These are phyloP conservation scores for Pelargonium cotyledonis DNA, from an alignment of 441 rosid genomes.

Conservation along the genomic window DNA sequence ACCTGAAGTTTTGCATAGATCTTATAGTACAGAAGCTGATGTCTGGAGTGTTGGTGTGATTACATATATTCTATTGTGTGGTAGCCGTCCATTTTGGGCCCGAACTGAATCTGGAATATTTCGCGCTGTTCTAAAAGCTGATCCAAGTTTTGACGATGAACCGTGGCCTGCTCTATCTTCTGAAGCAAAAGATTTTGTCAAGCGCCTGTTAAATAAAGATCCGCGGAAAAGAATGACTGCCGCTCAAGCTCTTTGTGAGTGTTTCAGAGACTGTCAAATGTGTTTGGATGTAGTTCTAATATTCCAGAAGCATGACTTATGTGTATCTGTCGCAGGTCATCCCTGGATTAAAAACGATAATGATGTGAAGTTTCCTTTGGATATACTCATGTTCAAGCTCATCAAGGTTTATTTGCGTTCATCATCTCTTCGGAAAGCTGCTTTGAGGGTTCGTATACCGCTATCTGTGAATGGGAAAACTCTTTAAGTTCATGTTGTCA, in stretches of 20 bases:
- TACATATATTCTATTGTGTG: slow-evolving; percentile 84
- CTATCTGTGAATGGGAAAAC: not conserved
- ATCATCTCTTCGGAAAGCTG: slow-evolving; percentile 79
- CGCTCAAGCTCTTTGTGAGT: slow-evolving; percentile 85
- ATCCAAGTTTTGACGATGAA: slow-evolving; percentile 70
- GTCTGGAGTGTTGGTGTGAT: slow-evolving; percentile 98
- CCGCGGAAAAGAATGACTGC: slow-evolving; percentile 86
- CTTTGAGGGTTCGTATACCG: slow-evolving; percentile 61
- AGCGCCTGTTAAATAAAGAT: slow-evolving; percentile 66
- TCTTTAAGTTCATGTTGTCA: not conserved
- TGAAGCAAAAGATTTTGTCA: slow-evolving; percentile 84
- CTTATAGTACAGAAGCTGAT: slow-evolving; percentile 89
- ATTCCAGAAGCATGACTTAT: slow-evolving; percentile 13
- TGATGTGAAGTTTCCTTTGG: slow-evolving; percentile 60
- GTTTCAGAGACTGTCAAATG: slow-evolving; percentile 13
- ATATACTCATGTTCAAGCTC: slow-evolving; percentile 63
- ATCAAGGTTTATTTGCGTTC: slow-evolving; percentile 75
- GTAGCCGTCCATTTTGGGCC: slow-evolving; percentile 99
- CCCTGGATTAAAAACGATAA: slow-evolving; percentile 66
- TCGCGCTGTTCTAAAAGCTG: slow-evolving; percentile 82
- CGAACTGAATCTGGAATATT: slow-evolving; percentile 94
- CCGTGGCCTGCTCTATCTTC: slow-evolving; percentile 85
- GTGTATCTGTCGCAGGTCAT: slow-evolving; percentile 56
- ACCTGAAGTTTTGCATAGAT: slow-evolving; percentile 93
- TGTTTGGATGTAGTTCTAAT: slow-evolving; percentile 14